These are phyloP conservation scores for Plasmodium gonderi DNA, from an alignment of 169 alveolate species.

Conservation along the genomic window DNA sequence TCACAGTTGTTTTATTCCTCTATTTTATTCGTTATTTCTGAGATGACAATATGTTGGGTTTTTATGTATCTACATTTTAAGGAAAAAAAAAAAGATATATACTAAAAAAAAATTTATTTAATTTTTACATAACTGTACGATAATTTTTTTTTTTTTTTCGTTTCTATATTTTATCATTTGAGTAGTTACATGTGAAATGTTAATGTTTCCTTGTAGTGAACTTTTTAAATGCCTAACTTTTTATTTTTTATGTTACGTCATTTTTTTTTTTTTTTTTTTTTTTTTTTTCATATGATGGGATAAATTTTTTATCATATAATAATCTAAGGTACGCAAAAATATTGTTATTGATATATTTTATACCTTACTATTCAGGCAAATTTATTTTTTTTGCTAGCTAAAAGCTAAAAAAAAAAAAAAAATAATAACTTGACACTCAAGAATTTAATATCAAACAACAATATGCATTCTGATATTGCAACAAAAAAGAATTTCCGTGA, in stretches of 20 bases:
- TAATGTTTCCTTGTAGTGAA: background rate
- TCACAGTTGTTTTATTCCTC: conserved; percentile 63
- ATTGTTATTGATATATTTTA: background rate
- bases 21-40: conserved; percentile 70
- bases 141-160: background rate
- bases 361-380: conserved; percentile 1
- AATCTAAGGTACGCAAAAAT: background rate
- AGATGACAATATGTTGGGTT: conserved; percentile 71
- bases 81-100: conserved; percentile 29
- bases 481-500: background rate
- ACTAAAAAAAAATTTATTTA: background rate
- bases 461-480: background rate
- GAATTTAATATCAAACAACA: conserved; percentile 15
- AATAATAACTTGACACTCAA: conserved; percentile 47
- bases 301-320: background rate
- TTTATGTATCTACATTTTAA: conserved; percentile 54
- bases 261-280: background rate
- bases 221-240: background rate
- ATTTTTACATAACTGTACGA: background rate
- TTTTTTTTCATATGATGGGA: conserved; percentile 2
- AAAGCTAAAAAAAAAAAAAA: conserved; percentile 49
- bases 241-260: background rate
- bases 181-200: background rate
- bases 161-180: conserved; percentile 11
- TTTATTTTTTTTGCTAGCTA: conserved; percentile 25